These are phyloP conservation scores for Salmacisia buchloeana DNA, from an alignment of 1,284 basidiomycete species.

Conservation along the genomic window DNA sequence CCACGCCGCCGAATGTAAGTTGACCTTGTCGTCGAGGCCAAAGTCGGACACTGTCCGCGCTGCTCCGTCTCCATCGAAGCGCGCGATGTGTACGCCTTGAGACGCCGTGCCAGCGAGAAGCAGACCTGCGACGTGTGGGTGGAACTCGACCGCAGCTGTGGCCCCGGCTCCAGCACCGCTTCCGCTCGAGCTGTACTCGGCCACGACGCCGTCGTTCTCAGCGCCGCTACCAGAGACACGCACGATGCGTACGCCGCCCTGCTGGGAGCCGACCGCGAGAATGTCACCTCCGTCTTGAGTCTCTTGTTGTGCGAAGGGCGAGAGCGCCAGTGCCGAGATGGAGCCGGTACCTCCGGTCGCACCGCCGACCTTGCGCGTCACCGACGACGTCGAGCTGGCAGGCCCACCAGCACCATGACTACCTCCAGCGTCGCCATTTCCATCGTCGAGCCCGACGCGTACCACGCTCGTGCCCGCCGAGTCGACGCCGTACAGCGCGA, in stretches of 20 bases:
- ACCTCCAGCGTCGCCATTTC: background rate
- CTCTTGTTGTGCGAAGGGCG: background rate
- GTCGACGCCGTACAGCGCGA: background rate
- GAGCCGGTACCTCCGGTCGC: background rate
- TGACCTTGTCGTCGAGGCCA: background rate
- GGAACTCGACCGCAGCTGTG: background rate
- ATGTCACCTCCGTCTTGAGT: background rate
- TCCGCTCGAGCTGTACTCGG: background rate
- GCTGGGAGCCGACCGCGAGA: constrained; percentile 3
- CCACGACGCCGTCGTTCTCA: background rate
- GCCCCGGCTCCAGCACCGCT: background rate
- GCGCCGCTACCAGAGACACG: no score
- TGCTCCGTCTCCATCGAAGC: background rate
- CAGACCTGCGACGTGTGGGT: background rate
- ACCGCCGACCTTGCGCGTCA: background rate
- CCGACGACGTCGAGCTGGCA: no score
- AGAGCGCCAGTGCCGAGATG: background rate
- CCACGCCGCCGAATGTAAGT: background rate
- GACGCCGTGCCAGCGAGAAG: background rate
- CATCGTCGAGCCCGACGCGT: background rate
- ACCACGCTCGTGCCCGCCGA: background rate
- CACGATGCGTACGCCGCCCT: background rate
- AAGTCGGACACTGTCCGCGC: background rate
- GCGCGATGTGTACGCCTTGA: background rate
- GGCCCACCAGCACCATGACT: background rate